Evolutionary conservation across 148 eudicot species (phyloP), one percentile per base, ranked within the genome.

Genomic region (Selenicereus undatus): DNA sequence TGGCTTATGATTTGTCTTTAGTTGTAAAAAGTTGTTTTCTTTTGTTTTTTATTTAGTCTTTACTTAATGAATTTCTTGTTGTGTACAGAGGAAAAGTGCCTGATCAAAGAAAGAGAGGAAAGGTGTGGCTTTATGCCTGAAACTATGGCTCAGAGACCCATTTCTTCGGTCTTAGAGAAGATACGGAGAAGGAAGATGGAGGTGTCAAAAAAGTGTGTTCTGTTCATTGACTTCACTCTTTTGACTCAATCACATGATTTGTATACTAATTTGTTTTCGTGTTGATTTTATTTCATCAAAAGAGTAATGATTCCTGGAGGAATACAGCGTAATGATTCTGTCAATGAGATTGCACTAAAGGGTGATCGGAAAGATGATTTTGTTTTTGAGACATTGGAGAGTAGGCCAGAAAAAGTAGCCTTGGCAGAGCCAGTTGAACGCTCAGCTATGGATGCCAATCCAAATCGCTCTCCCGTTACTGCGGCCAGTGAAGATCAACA

Each of bases 131-230:
- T 95, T 80, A 91, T 91, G 80, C 89, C 99, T 66, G 69, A 86
- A 65, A 89, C 91, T 29, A 83, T 89, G 79, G 93, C 88, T 45
- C 86, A 86, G 52, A 95, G 90, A 78, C 93, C 99, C 3, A 87
- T 95, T 83, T 93, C 99, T 18, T 93, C 94, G 0, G 85, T 95
- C 24, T 83, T 95, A 82, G 97, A 92, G 88, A 95, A 90, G 89
- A 95, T 95, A 72, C 88, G 97, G 78, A 87, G 88, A 82, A 89
- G 99, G 82, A 95, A 93, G 86, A 84, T 88, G 81, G 93, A 95
- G 86, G 75, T 95, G 51, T 89, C 89, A 27, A 87, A 87, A 82
- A 93, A 89, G 98, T 93, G 82, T 80, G 90, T 82, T 5, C 26
- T 76, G n/a, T 68, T 30, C 35, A 14, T 11, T 68, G 65, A 71